These are phyloP conservation scores for Irpex sp. DNA, from an alignment of 1,284 basidiomycete genomes.

Conservation along the genomic window DNA sequence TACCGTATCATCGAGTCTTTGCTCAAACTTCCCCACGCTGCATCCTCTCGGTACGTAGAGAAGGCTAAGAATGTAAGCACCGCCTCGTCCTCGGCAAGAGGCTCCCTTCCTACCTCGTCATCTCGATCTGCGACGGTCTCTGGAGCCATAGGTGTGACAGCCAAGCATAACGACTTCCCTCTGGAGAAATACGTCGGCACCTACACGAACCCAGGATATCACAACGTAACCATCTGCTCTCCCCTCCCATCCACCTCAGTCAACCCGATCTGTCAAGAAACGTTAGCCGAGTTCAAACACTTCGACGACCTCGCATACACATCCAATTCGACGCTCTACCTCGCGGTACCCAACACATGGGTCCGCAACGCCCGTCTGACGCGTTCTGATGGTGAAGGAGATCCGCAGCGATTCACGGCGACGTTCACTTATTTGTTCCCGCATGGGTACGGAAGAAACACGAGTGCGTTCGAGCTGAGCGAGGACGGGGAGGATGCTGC, in stretches of 20 bases:
- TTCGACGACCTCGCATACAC: not conserved
- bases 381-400: not conserved
- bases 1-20: not conserved
- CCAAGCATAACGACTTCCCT: not conserved
- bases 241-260: not conserved
- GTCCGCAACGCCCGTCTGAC: constrained; percentile 17
- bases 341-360: constrained; percentile 15
- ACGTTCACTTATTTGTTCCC: not conserved
- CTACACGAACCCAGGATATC: constrained; percentile 22
- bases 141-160: not conserved
- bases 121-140: not conserved
- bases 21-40: not conserved
- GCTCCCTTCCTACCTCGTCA: too few species aligned
- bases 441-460: not conserved
- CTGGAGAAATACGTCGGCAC: constrained; percentile 18
- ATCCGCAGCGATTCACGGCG: not conserved
- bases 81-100: too few species aligned
- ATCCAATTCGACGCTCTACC: constrained; percentile 10
- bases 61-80: too few species aligned
- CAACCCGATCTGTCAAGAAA: constrained; percentile 13
- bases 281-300: constrained; percentile 16
- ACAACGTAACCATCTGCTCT: constrained; percentile 19
- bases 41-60: not conserved
- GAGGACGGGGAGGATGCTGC: not conserved
- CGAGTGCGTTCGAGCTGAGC: constrained; percentile 11